Conservation (phyloP, 108 stramenopile genomes). For the Stephanodiscus minutulus region DNA sequence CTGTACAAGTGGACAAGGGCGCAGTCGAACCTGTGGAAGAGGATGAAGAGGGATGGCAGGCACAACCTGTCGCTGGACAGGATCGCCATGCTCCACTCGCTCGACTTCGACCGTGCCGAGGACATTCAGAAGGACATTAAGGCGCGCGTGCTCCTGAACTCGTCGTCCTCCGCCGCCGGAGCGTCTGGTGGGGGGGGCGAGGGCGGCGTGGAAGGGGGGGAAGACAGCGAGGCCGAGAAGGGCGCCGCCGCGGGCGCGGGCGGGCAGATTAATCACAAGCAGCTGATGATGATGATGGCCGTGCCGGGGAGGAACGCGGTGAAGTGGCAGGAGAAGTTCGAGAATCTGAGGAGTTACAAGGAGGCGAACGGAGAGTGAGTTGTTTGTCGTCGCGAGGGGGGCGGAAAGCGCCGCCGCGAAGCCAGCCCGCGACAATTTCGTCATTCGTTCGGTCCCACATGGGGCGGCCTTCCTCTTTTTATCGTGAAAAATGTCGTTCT, state of each 20-base stretch:
- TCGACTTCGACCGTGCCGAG: slow-evolving; percentile 4
- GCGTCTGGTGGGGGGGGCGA: not conserved
- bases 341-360: slow-evolving; percentile 7
- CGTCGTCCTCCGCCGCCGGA: not conserved
- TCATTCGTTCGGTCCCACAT: too few species aligned
- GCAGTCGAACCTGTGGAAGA: slow-evolving; percentile 1
- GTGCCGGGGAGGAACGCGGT: not conserved
- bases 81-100: slow-evolving; percentile 6
- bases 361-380: slow-evolving; percentile 12
- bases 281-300: slow-evolving; percentile 4
- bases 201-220: not conserved
- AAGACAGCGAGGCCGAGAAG: not conserved
- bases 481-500: not conserved
- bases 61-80: slow-evolving; percentile 15
- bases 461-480: too few species aligned
- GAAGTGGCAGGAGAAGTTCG: slow-evolving; percentile 18
- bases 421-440: too few species aligned
- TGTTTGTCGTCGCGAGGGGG: not conserved
- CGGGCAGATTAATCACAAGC: not conserved
- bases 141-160: not conserved
- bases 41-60: slow-evolving; percentile 12
- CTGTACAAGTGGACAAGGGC: slow-evolving; percentile 15
- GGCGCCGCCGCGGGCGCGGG: too few species aligned
- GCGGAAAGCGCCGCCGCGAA: too few species aligned
- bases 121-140: not conserved